phyloP scores from a whole-genome alignment of 768 basidiomycete species.

The Podaxis carcinomalis region DNA sequence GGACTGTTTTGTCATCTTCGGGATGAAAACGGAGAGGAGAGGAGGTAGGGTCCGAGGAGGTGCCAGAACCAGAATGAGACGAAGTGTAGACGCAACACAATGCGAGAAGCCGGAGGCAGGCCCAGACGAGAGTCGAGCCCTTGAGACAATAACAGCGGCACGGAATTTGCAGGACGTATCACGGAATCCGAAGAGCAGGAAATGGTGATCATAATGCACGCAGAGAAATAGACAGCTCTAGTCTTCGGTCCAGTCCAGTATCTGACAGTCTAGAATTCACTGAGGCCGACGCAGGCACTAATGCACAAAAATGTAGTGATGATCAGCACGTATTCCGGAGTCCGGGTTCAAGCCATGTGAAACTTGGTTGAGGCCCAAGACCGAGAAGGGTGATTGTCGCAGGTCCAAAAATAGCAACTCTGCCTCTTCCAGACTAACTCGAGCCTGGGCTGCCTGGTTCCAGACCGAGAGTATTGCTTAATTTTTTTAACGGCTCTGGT shows the following conservation, averaged over 20 bases:
- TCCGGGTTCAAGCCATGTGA: not conserved
- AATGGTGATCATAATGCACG: not conserved
- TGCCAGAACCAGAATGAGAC: not conserved
- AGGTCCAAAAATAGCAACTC: not conserved
- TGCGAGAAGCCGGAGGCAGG: not conserved
- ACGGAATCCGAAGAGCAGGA: too few relatives aligned
- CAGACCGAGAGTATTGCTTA: not conserved
- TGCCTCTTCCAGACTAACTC: not conserved
- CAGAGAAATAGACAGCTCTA: not conserved
- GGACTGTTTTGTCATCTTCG: too few relatives aligned
- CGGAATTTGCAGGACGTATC: too few relatives aligned
- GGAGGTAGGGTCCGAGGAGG: not conserved
- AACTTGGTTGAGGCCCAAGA: not conserved
- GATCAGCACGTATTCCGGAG: too few relatives aligned
- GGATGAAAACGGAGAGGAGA: not conserved
- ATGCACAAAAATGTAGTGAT: too few relatives aligned
- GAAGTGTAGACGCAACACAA: not conserved
- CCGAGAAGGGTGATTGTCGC: not conserved
- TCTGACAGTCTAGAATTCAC: not conserved
- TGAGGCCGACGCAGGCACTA: not conserved
- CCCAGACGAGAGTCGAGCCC: too few relatives aligned
- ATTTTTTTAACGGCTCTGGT: not conserved
- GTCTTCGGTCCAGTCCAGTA: not conserved
- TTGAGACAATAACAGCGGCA: too few relatives aligned
- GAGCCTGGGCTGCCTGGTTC: not conserved